Conservation (phyloP, 2,329 filamentous ascomycete genomes). For the Lachnellula arida region DNA sequence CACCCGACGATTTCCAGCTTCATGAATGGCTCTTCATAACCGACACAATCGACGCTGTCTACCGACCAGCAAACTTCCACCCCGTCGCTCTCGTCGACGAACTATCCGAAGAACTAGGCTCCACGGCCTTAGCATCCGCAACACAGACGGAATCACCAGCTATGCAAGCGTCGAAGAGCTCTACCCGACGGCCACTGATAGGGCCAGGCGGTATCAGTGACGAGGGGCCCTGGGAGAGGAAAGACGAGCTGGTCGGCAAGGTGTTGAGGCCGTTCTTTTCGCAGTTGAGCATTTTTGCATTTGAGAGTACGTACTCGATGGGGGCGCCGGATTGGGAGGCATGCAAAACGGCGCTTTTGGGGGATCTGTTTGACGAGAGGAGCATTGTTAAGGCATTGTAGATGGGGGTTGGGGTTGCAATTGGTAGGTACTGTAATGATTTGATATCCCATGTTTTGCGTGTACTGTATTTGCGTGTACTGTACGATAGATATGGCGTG, state of each 20-base stretch:
- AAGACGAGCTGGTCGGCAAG: slow-evolving; percentile 67
- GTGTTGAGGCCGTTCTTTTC: slow-evolving; percentile 85
- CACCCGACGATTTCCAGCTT: slow-evolving; percentile 95
- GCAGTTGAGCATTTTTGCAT: slow-evolving; percentile 86
- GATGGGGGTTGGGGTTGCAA: background rate
- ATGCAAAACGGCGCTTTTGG: slow-evolving; percentile 60
- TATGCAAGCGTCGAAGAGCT: slow-evolving; percentile 21
- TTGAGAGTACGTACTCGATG: slow-evolving; percentile 91
- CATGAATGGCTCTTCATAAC: slow-evolving; percentile 97
- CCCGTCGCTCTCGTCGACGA: slow-evolving; percentile 79
- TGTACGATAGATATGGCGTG: no score
- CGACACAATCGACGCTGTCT: slow-evolving; percentile 94
- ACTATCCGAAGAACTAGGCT: slow-evolving; percentile 67
- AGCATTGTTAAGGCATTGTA: slow-evolving; percentile 54
- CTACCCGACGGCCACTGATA: slow-evolving; percentile 37
- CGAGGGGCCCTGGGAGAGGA: slow-evolving; percentile 53
- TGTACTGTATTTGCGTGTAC: no score
- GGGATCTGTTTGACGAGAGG: slow-evolving; percentile 75
- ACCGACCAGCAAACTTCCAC: slow-evolving; percentile 65
- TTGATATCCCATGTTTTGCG: no score
- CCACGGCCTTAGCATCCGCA: slow-evolving; percentile 20
- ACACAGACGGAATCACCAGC: slow-evolving; percentile 20
- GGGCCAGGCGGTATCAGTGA: slow-evolving; percentile 45
- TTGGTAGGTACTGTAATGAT: no score
- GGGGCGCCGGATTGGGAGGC: slow-evolving; percentile 59